These are phyloP conservation scores for Spizellomyces sp. DNA, from an alignment of 192 early-diverging fungal genomes.

Conservation along the genomic window DNA sequence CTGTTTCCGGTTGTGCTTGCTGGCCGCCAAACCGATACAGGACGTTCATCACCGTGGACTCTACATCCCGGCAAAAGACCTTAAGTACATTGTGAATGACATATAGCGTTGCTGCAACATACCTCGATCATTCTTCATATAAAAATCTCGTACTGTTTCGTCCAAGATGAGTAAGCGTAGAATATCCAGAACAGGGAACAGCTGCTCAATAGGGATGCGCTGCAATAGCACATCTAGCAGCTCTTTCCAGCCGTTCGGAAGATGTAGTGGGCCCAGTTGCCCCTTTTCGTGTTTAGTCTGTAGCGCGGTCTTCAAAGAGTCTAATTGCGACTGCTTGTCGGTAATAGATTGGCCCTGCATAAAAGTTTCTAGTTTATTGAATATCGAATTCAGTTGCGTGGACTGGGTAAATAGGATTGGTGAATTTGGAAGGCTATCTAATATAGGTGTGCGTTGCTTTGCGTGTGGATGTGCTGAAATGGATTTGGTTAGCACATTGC, in stretches of 20 bases:
- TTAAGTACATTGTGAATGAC: not conserved
- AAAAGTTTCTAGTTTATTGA: conserved; percentile 38
- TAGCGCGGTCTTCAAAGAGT: conserved; percentile 24
- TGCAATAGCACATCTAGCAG: conserved; percentile 37
- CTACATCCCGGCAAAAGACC: not conserved
- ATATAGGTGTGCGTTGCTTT: conserved; percentile 39
- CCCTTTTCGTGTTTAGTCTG: conserved; percentile 35
- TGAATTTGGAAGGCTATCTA: conserved; percentile 41
- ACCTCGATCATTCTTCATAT: conserved; percentile 38
- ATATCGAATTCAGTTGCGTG: conserved; percentile 46
- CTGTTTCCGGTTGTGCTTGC: conserved; percentile 14
- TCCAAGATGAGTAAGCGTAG: conserved; percentile 58
- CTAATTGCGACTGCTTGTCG: not conserved
- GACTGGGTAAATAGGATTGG: conserved; percentile 40
- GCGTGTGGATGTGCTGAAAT: conserved; percentile 63
- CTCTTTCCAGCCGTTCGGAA: conserved; percentile 37
- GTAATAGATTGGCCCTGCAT: not conserved
- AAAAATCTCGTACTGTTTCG: conserved; percentile 41
- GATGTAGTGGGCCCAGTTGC: not conserved
- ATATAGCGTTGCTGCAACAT: not conserved
- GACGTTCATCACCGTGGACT: conserved; percentile 24
- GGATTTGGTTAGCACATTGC: not conserved
- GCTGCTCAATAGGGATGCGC: conserved; percentile 45
- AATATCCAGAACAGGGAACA: conserved; percentile 70
- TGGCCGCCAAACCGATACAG: conserved; percentile 26